Conservation (phyloP, 305 asterid species). For the Rubia occidens region DNA sequence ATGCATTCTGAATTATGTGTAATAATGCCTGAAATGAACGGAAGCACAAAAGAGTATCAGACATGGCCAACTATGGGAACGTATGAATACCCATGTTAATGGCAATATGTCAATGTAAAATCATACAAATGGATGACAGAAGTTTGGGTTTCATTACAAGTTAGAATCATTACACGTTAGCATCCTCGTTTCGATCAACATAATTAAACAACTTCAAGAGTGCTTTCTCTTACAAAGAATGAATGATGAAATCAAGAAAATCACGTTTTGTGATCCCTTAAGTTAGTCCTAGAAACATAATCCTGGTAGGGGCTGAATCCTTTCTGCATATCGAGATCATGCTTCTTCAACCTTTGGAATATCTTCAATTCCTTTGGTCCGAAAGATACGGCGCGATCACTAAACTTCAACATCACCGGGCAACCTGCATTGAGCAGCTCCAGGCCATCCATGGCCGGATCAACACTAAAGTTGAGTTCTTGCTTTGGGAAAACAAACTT, state of each 20-base stretch:
- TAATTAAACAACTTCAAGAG: neutral
- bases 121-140: neutral
- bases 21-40: too few relatives aligned
- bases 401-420: conserved; percentile 45
- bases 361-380: conserved; percentile 41
- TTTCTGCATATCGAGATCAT: conserved; percentile 37
- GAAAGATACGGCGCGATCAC: conserved; percentile 16
- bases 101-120: too few relatives aligned
- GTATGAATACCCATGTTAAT: too few relatives aligned
- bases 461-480: conserved; percentile 21
- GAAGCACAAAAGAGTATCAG: too few relatives aligned
- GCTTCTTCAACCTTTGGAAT: conserved; percentile 37
- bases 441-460: conserved; percentile 29
- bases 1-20: too few relatives aligned
- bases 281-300: conserved; percentile 1
- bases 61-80: too few relatives aligned
- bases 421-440: conserved; percentile 50
- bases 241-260: neutral
- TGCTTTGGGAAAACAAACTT: conserved; percentile 37
- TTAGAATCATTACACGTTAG: neutral
- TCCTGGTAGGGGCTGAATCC: conserved; percentile 27
- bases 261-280: neutral
- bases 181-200: neutral
- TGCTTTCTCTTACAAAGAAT: neutral
- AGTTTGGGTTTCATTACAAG: neutral